A percentile compares a stretch with the other conserved stretches of the same genome.
phyloP scores from a whole-genome alignment of 495 filamentous ascomycete species.

The Annulohypoxylon bovei region DNA sequence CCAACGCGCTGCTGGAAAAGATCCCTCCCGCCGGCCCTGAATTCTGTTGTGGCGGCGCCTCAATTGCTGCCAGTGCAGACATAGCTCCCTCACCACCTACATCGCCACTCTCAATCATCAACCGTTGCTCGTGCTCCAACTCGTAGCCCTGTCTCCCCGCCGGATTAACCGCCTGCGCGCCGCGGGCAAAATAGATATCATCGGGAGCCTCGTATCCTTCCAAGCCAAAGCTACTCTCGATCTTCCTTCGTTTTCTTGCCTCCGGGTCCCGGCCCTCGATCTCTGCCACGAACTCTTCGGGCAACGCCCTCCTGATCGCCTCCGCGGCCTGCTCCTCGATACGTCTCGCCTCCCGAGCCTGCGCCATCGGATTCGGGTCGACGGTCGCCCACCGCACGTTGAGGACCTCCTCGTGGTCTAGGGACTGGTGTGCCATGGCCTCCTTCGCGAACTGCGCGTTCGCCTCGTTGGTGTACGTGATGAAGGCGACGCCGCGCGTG shows the following conservation, averaged over 20 bases:
- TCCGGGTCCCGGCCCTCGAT: slow-evolving; percentile 91
- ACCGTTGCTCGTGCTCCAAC: slow-evolving; percentile 57
- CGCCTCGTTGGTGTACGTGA: slow-evolving; percentile 86
- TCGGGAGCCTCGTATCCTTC: slow-evolving; percentile 94
- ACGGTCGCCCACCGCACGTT: slow-evolving; percentile 98
- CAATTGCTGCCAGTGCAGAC: slow-evolving; percentile 54
- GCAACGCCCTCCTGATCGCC: slow-evolving; percentile 89
- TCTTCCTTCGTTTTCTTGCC: slow-evolving; percentile 84
- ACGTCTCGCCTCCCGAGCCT: slow-evolving; percentile 86
- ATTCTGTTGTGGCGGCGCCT: slow-evolving; percentile 48
- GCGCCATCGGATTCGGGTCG: slow-evolving; percentile 94
- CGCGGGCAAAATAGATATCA: slow-evolving; percentile 88
- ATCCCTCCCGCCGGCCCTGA: slow-evolving; percentile 70
- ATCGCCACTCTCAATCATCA: slow-evolving; percentile 60
- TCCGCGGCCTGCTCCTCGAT: slow-evolving; percentile 99
- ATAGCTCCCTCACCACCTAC: slow-evolving; percentile 7
- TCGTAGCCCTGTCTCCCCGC: slow-evolving; percentile 61
- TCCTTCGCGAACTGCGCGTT: slow-evolving; percentile 92
- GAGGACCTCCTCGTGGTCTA: slow-evolving; percentile 89
- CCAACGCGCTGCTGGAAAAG: slow-evolving; percentile 81
- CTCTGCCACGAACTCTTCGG: slow-evolving; percentile 90
- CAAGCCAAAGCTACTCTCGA: slow-evolving; percentile 89
- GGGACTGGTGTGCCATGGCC: slow-evolving; percentile 84
- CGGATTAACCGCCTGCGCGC: slow-evolving; percentile 67
- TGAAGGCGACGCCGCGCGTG: slow-evolving; percentile 77